These are phyloP conservation scores for Chloris gayana DNA, from an alignment of 176 grass and related monocot genomes.

Conservation along the genomic window DNA sequence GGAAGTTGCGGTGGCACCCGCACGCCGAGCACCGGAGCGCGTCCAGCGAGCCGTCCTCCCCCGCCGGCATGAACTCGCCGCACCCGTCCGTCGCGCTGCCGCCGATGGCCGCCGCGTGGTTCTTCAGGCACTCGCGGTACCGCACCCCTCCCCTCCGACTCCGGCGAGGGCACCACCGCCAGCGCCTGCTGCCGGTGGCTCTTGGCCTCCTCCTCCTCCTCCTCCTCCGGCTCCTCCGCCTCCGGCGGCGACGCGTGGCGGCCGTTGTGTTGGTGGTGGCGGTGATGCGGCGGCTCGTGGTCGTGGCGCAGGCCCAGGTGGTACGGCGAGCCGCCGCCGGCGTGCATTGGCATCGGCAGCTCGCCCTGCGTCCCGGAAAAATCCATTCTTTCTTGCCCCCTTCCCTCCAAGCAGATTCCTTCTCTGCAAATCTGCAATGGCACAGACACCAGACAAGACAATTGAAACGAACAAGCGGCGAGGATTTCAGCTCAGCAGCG, in stretches of 20 bases:
- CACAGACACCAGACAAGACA: background rate
- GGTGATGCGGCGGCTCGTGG: background rate
- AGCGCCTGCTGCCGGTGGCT: slow-evolving; percentile 42
- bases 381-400: slow-evolving; percentile 64
- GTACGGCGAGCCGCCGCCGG: slow-evolving; percentile 44
- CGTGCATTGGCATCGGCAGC: slow-evolving; percentile 88
- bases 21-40: slow-evolving; percentile 83
- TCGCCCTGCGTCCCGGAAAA: slow-evolving; percentile 76
- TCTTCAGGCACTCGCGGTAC: slow-evolving; percentile 96
- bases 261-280: slow-evolving; percentile 44
- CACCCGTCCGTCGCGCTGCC: slow-evolving; percentile 87
- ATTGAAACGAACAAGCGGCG: slow-evolving; percentile 3
- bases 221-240: background rate
- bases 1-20: slow-evolving; percentile 90
- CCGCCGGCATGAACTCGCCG: slow-evolving; percentile 87
- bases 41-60: slow-evolving; percentile 66
- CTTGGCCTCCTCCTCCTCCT: slow-evolving; percentile 25
- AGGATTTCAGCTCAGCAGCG: slow-evolving; percentile 2
- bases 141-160: slow-evolving; percentile 32
- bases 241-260: slow-evolving; percentile 39
- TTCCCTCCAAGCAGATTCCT: background rate
- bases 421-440: slow-evolving; percentile 43
- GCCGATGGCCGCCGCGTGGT: slow-evolving; percentile 90
- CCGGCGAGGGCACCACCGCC: slow-evolving; percentile 5
- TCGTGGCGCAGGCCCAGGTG: slow-evolving; percentile 60